Evolutionary conservation across 352 stramenopile genomes (phyloP).

Genomic region (Pythium diclinum): DNA sequence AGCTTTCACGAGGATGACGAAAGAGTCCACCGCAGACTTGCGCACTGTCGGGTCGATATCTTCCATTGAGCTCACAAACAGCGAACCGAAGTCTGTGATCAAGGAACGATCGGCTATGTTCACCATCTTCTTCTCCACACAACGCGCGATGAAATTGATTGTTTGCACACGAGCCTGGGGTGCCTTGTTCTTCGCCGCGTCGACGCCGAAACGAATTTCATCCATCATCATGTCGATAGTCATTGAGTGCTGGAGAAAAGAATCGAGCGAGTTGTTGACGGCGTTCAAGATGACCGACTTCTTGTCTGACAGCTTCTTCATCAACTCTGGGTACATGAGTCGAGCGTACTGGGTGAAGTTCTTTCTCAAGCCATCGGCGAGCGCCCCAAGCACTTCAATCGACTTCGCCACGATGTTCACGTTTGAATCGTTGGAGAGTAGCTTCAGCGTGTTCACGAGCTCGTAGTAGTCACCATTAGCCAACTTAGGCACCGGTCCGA

Average conservation of each 20-base stretch:
- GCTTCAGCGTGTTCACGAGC: conserved; percentile 78
- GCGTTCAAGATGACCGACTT: conserved; percentile 79
- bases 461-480: conserved; percentile 86
- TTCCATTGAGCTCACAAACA: conserved; percentile 65
- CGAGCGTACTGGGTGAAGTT: conserved; percentile 77
- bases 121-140: conserved; percentile 66
- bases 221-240: conserved; percentile 88
- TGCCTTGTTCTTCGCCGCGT: conserved; percentile 80
- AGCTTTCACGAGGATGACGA: conserved; percentile 56
- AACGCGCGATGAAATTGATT: conserved; percentile 63
- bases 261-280: conserved; percentile 80
- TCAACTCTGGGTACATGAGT: conserved; percentile 71
- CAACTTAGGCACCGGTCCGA: conserved; percentile 81
- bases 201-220: conserved; percentile 66
- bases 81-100: conserved; percentile 56
- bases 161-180: conserved; percentile 74
- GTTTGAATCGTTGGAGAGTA: conserved; percentile 80
- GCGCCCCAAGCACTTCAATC: conserved; percentile 75
- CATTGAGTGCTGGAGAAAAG: conserved; percentile 80
- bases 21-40: conserved; percentile 67
- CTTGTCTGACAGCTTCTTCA: conserved; percentile 87
- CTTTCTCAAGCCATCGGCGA: conserved; percentile 77
- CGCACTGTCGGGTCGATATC: conserved; percentile 79
- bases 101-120: conserved; percentile 58
- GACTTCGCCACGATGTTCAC: conserved; percentile 87